These are phyloP conservation scores for Lactarius sp. DNA, from an alignment of 768 basidiomycete species.

Conservation along the genomic window DNA sequence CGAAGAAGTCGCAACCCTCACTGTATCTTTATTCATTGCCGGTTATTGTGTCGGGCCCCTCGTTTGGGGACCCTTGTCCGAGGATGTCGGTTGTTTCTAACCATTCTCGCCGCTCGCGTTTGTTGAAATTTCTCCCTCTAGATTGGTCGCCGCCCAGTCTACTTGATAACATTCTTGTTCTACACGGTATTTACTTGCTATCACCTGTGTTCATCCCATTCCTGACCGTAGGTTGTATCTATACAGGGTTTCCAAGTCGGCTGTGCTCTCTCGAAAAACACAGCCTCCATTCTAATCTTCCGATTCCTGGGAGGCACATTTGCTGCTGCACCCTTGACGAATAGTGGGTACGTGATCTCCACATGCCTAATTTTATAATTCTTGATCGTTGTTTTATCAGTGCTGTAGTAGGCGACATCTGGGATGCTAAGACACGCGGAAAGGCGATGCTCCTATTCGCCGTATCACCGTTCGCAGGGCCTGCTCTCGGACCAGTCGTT, in stretches of 20 bases:
- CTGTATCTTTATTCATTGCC: slow-evolving; percentile 58
- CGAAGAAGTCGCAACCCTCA: slow-evolving; percentile 47
- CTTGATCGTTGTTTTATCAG: slow-evolving; percentile 29
- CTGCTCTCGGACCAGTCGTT: slow-evolving; percentile 37
- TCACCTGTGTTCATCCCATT: neutral
- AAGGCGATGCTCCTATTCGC: slow-evolving; percentile 63
- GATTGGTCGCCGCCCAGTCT: slow-evolving; percentile 53
- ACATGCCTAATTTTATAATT: neutral
- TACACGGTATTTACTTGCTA: slow-evolving; percentile 40
- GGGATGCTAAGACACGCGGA: slow-evolving; percentile 57
- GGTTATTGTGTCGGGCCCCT: slow-evolving; percentile 50
- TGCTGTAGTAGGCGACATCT: slow-evolving; percentile 53
- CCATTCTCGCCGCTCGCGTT: slow-evolving; percentile 4
- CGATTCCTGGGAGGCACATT: slow-evolving; percentile 69
- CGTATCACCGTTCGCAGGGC: slow-evolving; percentile 63
- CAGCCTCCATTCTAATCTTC: slow-evolving; percentile 57
- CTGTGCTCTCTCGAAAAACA: slow-evolving; percentile 56
- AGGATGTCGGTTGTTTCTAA: slow-evolving; percentile 30
- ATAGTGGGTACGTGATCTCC: slow-evolving; percentile 49
- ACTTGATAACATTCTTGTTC: slow-evolving; percentile 49
- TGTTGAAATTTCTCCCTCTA: neutral
- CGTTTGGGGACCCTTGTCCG: slow-evolving; percentile 29
- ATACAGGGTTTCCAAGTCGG: slow-evolving; percentile 56
- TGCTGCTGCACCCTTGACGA: slow-evolving; percentile 63
- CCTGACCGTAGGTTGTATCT: slow-evolving; percentile 1